Evolutionary conservation across 768 basidiomycete genomes (phyloP), one percentile per base, ranked within the genome.

Genomic region (Lactarius sp.): DNA sequence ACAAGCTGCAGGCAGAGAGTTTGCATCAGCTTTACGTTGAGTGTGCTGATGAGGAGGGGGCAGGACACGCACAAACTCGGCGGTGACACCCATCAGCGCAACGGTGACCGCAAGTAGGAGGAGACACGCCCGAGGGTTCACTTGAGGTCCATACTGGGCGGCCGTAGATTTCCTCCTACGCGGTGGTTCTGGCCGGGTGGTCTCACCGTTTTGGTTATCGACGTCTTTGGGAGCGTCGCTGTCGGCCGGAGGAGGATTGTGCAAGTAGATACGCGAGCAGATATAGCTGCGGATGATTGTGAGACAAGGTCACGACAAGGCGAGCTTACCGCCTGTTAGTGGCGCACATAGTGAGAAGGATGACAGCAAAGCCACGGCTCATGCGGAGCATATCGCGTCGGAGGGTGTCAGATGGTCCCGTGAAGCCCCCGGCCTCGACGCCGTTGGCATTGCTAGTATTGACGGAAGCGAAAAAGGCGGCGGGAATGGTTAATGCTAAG

Each of bases 181-280:
- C 8, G 70, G 64, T 36, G 71, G 34, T 18, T 64, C 73, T 10
- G 50, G 59, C 0, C 76, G 75, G 5, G 82, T 81, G 47, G 8
- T 47, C 9, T 22, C 46, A n/a, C 7, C n/a, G 10, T 16, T 20
- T 47, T 20, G 46, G 20, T n/a, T 2, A 6, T 47, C 46, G n/a
- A 4, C 8, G 47, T 6, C 10, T 13, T 27, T 27, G 22, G 47
- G 22, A 22, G 75, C 76, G 61, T 83, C 79, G 33, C 78, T 77
- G 1, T 83, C 78, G 6, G 86, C 86, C 0, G 88, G 88, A 3
- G 88, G 88, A 3, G 88, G 87, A 69, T 88, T 81, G 72, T 87
- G 84, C 44, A 88, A 72, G 74, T 82, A 91, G 33, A 90, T 77
- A 12, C 88, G 82, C 13, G 88, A 88, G 62, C 75, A 78, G 41